phyloP scores from a whole-genome alignment of 2,329 filamentous ascomycete species.

The Aspergillus tamarii region DNA sequence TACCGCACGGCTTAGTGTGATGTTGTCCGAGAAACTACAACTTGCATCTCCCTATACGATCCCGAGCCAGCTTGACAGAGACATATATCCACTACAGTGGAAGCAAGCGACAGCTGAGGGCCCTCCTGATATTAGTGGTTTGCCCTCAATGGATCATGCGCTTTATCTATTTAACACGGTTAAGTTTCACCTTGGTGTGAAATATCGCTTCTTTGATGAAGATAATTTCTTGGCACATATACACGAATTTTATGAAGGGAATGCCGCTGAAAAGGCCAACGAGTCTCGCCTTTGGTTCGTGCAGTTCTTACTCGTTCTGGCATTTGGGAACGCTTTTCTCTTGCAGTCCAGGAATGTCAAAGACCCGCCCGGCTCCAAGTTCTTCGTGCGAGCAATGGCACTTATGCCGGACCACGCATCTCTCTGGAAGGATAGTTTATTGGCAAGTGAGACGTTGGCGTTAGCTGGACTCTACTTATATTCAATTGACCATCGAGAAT shows the following conservation, averaged over 20 bases:
- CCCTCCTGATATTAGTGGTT: constrained; percentile 34
- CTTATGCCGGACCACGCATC: constrained; percentile 40
- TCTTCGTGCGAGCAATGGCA: constrained; percentile 32
- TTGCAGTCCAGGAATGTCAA: constrained; percentile 9
- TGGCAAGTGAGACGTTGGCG: constrained; percentile 44
- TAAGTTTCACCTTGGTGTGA: constrained; percentile 45
- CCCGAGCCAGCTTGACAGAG: constrained; percentile 29
- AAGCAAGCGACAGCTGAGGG: constrained; percentile 14
- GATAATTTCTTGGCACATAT: constrained; percentile 31
- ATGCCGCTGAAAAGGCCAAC: constrained; percentile 18
- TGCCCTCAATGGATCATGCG: constrained; percentile 36
- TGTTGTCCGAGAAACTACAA: constrained; percentile 27
- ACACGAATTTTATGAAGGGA: constrained; percentile 30
- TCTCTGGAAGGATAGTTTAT: constrained; percentile 42
- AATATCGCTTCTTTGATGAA: constrained; percentile 42
- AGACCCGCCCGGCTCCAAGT: constrained; percentile 23
- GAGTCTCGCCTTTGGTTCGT: constrained; percentile 30
- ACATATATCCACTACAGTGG: constrained; percentile 34
- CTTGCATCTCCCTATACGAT: constrained; percentile 32
- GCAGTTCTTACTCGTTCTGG: constrained; percentile 20
- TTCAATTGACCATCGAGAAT: constrained; percentile 43
- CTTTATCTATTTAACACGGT: constrained; percentile 32
- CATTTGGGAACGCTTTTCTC: constrained; percentile 23
- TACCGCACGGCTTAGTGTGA: constrained; percentile 27
- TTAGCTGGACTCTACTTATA: constrained; percentile 44